phyloP scores from a whole-genome alignment of 768 basidiomycete species.

The Lentinula detonsa region DNA sequence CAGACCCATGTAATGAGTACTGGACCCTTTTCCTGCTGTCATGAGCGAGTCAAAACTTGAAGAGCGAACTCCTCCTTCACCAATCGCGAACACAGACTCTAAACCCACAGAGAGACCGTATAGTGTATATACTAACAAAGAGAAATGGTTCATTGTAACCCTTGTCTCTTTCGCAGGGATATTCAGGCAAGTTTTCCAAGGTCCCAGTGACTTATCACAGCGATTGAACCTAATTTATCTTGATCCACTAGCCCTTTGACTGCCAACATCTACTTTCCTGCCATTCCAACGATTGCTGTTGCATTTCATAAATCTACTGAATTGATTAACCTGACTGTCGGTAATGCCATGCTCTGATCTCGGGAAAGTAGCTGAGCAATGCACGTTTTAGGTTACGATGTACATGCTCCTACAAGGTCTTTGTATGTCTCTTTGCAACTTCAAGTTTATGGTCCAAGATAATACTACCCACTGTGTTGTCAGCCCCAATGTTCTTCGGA shows the following conservation, averaged over 20 bases:
- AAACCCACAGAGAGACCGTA: conserved; percentile 16
- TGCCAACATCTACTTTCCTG: conserved; percentile 75
- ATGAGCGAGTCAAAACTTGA: not conserved
- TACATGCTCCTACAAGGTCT: conserved; percentile 68
- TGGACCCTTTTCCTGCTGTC: not conserved
- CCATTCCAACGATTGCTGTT: conserved; percentile 59
- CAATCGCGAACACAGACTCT: not conserved
- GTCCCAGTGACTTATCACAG: not conserved
- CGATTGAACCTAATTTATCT: not conserved
- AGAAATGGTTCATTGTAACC: conserved; percentile 67
- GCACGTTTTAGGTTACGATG: conserved; percentile 43
- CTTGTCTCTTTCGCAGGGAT: conserved; percentile 53
- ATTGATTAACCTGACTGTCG: conserved; percentile 71
- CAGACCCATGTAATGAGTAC: not conserved
- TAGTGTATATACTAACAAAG: conserved; percentile 45
- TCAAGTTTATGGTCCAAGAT: not conserved
- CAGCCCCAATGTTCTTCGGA: conserved; percentile 68
- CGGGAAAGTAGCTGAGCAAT: conserved; percentile 17
- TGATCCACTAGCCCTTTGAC: conserved; percentile 49
- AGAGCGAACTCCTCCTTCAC: not conserved
- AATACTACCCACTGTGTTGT: not conserved
- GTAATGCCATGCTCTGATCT: conserved; percentile 9
- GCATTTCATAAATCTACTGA: conserved; percentile 64
- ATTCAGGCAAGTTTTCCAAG: conserved; percentile 46
- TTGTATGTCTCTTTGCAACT: conserved; percentile 27